Evolutionary conservation across 2,329 filamentous ascomycete species (phyloP).

Genomic region (Xylariaceae sp.): DNA sequence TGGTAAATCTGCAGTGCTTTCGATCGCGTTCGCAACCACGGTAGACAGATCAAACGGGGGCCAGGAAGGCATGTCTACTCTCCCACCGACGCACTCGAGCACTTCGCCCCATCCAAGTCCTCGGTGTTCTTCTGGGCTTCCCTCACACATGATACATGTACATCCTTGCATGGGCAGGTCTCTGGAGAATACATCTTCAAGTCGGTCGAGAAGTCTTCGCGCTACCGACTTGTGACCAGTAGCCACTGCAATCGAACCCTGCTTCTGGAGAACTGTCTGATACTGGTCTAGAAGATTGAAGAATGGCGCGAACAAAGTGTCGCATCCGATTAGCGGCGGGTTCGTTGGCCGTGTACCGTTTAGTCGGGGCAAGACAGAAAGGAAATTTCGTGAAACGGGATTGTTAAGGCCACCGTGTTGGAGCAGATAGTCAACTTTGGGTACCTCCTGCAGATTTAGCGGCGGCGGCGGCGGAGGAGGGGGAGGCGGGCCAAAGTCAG

Average conservation of each 20-base stretch:
- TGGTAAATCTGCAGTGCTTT: constrained; percentile 57
- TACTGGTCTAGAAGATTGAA: constrained; percentile 83
- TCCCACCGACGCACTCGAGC: constrained; percentile 83
- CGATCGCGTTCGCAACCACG: constrained; percentile 55
- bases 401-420: constrained; percentile 78
- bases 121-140: constrained; percentile 53
- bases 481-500: constrained; percentile 42
- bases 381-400: constrained; percentile 65
- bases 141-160: constrained; percentile 75
- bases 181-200: constrained; percentile 90
- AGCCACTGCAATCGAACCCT: constrained; percentile 87
- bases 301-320: constrained; percentile 75
- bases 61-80: constrained; percentile 80
- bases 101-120: constrained; percentile 95
- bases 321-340: constrained; percentile 60
- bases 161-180: constrained; percentile 87
- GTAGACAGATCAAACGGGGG: constrained; percentile 74
- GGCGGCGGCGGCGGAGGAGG: constrained; percentile 69
- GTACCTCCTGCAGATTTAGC: constrained; percentile 63
- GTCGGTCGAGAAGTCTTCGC: constrained; percentile 76
- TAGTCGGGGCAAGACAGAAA: constrained; percentile 57
- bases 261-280: constrained; percentile 70
- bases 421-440: constrained; percentile 85
- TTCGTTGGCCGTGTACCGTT: constrained; percentile 56
- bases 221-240: constrained; percentile 96